phyloP scores from a whole-genome alignment of 2,329 filamentous ascomycete genomes.

The Fusarium torulosum region DNA sequence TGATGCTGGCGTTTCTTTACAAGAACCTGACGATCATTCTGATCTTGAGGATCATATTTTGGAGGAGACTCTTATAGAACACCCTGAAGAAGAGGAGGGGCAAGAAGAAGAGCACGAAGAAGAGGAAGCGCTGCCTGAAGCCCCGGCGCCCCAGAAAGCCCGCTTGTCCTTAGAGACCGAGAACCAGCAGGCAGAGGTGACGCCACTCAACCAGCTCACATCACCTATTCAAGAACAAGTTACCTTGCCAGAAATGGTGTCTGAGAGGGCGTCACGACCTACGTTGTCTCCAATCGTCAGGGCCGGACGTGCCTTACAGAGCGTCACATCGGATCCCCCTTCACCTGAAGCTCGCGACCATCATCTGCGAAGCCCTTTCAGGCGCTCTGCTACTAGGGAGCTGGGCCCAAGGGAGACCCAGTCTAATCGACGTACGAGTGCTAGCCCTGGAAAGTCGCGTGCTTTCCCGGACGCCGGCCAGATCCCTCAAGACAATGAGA shows the following conservation, averaged over 20 bases:
- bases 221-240: constrained; percentile 54
- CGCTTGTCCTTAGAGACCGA: constrained; percentile 27
- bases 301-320: constrained; percentile 67
- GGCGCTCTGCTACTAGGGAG: constrained; percentile 56
- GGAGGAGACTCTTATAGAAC: constrained; percentile 30
- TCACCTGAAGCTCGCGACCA: constrained; percentile 66
- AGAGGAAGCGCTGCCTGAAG: constrained; percentile 24
- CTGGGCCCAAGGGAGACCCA: constrained; percentile 50
- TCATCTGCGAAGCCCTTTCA: constrained; percentile 68
- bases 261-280: constrained; percentile 55
- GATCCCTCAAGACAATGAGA: constrained; percentile 23
- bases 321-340: constrained; percentile 69
- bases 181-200: constrained; percentile 48
- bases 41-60: constrained; percentile 11
- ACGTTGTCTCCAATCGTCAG: constrained; percentile 70
- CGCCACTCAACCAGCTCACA: constrained; percentile 55
- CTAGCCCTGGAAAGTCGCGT: constrained; percentile 49
- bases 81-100: constrained; percentile 26
- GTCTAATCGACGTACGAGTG: constrained; percentile 44
- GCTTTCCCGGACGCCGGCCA: constrained; percentile 28
- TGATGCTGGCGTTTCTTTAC: constrained; percentile 7
- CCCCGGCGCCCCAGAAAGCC: constrained; percentile 22
- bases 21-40: constrained; percentile 15
- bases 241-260: constrained; percentile 48
- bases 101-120: neutral